Evolutionary conservation across 768 basidiomycete species (phyloP).

Genomic region (Boletus sp.): DNA sequence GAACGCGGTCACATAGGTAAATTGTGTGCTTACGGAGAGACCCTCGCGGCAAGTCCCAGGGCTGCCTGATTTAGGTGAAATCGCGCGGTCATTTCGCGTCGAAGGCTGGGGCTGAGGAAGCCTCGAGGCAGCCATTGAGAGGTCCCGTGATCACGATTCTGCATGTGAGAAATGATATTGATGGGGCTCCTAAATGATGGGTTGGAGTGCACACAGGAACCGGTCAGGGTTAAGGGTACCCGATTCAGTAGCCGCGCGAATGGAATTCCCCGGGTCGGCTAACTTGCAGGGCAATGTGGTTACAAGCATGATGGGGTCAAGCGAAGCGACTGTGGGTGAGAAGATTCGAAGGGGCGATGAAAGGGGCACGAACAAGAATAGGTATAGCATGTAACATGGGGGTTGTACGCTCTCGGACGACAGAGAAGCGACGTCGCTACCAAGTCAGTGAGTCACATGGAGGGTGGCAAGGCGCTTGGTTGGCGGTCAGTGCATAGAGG

Average conservation of each 20-base stretch:
- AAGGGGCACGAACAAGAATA: background rate
- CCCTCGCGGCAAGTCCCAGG: conserved; percentile 4
- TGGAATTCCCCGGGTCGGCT: conserved; percentile 23
- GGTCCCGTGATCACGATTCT: conserved; percentile 23
- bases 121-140: conserved; percentile 26
- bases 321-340: conserved; percentile 8
- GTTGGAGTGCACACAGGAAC: conserved; percentile 23
- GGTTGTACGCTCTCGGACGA: background rate
- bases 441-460: background rate
- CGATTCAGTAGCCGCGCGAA: background rate
- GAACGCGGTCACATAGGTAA: background rate
- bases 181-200: conserved; percentile 10
- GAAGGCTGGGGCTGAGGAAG: conserved; percentile 14
- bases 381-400: background rate
- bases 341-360: background rate
- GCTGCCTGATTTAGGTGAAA: conserved; percentile 7
- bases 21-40: background rate
- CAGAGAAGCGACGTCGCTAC: background rate
- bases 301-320: conserved; percentile 6
- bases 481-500: background rate
- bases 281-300: conserved; percentile 6
- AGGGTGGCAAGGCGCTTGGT: background rate
- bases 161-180: conserved; percentile 3
- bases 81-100: conserved; percentile 33
- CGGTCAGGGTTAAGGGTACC: conserved; percentile 20